A percentile compares a stretch with the other conserved stretches of the same genome.
Conservation (phyloP, 345 rosid species). For the Toxicodendron radicans region DNA sequence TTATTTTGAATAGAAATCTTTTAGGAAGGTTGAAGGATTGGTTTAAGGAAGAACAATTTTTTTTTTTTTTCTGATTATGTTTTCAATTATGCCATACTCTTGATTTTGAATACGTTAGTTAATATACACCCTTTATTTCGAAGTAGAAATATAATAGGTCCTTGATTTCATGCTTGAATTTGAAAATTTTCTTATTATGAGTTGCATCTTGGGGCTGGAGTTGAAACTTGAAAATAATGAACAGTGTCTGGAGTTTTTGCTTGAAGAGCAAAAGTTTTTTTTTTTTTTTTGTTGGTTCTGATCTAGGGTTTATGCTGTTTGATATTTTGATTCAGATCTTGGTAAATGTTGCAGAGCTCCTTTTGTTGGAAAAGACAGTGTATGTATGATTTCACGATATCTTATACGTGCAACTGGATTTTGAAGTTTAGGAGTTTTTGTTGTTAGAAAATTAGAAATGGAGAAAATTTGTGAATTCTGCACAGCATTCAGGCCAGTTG, state of each 20-base stretch:
- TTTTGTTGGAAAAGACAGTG: background rate
- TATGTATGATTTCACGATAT: background rate
- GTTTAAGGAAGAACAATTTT: too few relatives aligned
- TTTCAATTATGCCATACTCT: background rate
- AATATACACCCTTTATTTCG: background rate
- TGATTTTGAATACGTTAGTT: background rate
- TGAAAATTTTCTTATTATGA: background rate
- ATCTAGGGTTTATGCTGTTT: slow-evolving; percentile 6
- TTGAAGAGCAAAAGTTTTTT: background rate
- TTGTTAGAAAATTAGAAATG: slow-evolving; percentile 37
- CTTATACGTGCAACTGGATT: background rate
- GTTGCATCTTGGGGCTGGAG: background rate
- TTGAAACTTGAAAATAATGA: background rate
- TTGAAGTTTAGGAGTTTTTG: slow-evolving; percentile 12
- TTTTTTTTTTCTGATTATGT: background rate
- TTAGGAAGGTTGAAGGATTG: background rate
- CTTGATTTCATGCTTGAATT: background rate
- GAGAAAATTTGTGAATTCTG: slow-evolving; percentile 77
- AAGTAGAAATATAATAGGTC: background rate
- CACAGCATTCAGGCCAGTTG: slow-evolving; percentile 60
- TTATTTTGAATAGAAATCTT: background rate
- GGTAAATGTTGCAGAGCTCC: slow-evolving; percentile 3
- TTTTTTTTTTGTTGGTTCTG: background rate
- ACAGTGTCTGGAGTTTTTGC: background rate
- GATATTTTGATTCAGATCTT: slow-evolving; percentile 17